A percentile compares a stretch with the other conserved stretches of the same genome.
phyloP scores from a whole-genome alignment of 1,284 basidiomycete genomes.

The Cutaneotrichosporon cavernicola region DNA sequence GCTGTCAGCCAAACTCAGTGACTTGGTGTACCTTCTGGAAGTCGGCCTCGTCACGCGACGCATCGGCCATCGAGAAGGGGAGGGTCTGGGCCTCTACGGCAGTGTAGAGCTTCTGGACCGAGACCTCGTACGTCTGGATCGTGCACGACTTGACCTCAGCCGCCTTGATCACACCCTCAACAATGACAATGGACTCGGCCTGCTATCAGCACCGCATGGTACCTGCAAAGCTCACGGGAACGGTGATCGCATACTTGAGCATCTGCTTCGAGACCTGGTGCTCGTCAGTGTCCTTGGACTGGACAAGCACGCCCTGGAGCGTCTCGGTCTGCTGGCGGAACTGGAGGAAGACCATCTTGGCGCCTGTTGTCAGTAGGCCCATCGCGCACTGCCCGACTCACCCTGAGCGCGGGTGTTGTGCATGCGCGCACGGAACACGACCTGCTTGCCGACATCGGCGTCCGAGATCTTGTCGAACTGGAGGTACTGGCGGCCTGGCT shows the following conservation, averaged over 20 bases:
- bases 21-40: constrained; percentile 51
- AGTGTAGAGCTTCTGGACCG: constrained; percentile 77
- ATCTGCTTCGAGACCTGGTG: constrained; percentile 94
- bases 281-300: constrained; percentile 59
- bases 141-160: constrained; percentile 90
- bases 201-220: constrained; percentile 25
- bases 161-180: constrained; percentile 77
- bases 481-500: constrained; percentile 57
- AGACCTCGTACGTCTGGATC: constrained; percentile 83
- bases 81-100: constrained; percentile 72
- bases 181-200: constrained; percentile 87
- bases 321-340: constrained; percentile 86
- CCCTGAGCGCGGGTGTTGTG: constrained; percentile 89
- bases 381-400: constrained; percentile 43
- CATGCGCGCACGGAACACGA: constrained; percentile 84
- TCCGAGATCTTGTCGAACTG: constrained; percentile 69
- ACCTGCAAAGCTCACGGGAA: constrained; percentile 55
- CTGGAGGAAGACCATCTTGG: constrained; percentile 92
- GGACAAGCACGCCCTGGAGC: constrained; percentile 80
- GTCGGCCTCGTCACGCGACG: constrained; percentile 76
- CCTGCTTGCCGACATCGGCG: constrained; percentile 70
- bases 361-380: constrained; percentile 44
- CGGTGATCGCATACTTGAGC: constrained; percentile 83
- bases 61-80: constrained; percentile 93
- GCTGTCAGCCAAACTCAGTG: constrained; percentile 7